These are phyloP conservation scores for Kwoniella sp. DNA, from an alignment of 768 basidiomycete species.

Conservation along the genomic window DNA sequence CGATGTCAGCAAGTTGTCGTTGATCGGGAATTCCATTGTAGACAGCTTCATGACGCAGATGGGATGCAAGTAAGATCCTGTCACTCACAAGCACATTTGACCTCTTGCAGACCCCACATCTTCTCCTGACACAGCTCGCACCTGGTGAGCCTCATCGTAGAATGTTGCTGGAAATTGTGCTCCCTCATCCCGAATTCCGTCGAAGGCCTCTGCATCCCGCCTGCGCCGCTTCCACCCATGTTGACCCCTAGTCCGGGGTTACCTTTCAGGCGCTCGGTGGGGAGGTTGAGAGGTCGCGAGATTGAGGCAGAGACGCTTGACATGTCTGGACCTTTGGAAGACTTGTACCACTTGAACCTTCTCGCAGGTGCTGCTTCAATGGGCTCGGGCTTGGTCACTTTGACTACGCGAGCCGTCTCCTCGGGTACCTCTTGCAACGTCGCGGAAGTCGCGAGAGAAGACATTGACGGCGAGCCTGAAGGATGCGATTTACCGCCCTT, in stretches of 20 bases:
- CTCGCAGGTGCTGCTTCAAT: constrained; percentile 53
- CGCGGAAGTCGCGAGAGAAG: constrained; percentile 47
- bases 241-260: constrained; percentile 20
- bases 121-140: constrained; percentile 98
- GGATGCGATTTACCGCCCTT: constrained; percentile 33
- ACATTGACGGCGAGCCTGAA: constrained; percentile 48
- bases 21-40: no score
- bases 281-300: constrained; percentile 46
- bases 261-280: constrained; percentile 30
- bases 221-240: constrained; percentile 13
- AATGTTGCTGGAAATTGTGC: constrained; percentile 88
- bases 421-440: constrained; percentile 56
- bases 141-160: constrained; percentile 80
- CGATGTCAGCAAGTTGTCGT: no score
- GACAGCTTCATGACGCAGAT: neutral
- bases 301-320: constrained; percentile 48
- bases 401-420: constrained; percentile 55
- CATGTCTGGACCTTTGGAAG: constrained; percentile 53
- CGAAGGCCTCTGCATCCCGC: constrained; percentile 36
- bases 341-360: constrained; percentile 59
- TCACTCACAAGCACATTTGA: constrained; percentile 79
- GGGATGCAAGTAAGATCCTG: neutral
- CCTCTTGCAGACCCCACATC: constrained; percentile 93
- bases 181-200: constrained; percentile 59
- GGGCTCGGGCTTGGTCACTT: constrained; percentile 52